A percentile compares a stretch with the other conserved stretches of the same genome.
These are phyloP conservation scores for Aspergillus sparsus DNA, from an alignment of 495 filamentous ascomycete genomes.

Conservation along the genomic window DNA sequence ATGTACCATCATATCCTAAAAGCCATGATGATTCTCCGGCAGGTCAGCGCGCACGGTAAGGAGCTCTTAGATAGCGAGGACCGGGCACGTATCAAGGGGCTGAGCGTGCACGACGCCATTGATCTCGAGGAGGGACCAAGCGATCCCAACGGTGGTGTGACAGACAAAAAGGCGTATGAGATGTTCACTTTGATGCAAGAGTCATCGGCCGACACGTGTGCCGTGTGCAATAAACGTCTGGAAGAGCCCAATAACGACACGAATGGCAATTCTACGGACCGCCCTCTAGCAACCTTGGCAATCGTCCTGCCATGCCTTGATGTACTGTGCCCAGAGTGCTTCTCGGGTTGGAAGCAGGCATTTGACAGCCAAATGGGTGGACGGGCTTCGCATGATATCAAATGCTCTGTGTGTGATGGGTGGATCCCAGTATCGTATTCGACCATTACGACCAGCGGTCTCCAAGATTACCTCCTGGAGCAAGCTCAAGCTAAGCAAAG, in stretches of 20 bases:
- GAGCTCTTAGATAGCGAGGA: constrained; percentile 85
- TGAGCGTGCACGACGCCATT: constrained; percentile 79
- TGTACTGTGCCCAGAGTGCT: constrained; percentile 74
- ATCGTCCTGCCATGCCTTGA: constrained; percentile 83
- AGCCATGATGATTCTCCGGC: constrained; percentile 84
- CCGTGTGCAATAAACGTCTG: constrained; percentile 66
- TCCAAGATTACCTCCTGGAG: constrained; percentile 60
- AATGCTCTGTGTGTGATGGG: constrained; percentile 67
- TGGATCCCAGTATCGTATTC: constrained; percentile 61
- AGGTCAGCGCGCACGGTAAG: constrained; percentile 87
- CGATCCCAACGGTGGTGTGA: constrained; percentile 52
- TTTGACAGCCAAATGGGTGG: constrained; percentile 25
- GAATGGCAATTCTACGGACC: constrained; percentile 50
- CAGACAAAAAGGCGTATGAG: constrained; percentile 72
- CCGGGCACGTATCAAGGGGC: constrained; percentile 71
- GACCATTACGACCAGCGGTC: constrained; percentile 63
- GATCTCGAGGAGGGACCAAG: constrained; percentile 76
- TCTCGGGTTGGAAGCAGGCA: constrained; percentile 43
- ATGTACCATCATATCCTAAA: constrained; percentile 87
- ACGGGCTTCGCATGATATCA: constrained; percentile 30
- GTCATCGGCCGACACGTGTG: constrained; percentile 68
- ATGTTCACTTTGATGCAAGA: constrained; percentile 81
- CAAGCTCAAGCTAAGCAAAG: constrained; percentile 47
- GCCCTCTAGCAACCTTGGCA: constrained; percentile 63
- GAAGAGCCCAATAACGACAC: constrained; percentile 35